Evolutionary conservation across 768 basidiomycete species (phyloP).

Genomic region (Pulveroboletus sp.): DNA sequence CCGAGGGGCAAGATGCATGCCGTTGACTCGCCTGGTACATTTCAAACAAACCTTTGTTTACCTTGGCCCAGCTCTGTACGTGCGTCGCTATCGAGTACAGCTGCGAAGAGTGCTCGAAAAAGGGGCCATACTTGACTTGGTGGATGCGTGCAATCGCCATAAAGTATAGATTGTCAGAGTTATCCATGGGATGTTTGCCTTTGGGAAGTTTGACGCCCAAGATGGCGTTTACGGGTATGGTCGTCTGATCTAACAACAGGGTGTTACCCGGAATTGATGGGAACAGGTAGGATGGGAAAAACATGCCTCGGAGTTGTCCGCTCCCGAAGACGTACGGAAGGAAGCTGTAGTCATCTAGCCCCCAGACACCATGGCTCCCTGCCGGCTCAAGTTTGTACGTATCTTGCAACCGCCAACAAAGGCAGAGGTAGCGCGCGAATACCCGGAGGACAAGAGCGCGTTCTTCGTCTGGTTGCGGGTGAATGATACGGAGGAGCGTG

Average conservation of each 20-base stretch:
- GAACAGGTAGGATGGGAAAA: background rate
- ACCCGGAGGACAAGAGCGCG: slow-evolving; percentile 56
- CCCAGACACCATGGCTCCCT: slow-evolving; percentile 98
- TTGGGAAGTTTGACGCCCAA: slow-evolving; percentile 48
- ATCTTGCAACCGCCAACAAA: slow-evolving; percentile 87
- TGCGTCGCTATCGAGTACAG: slow-evolving; percentile 81
- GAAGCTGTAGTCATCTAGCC: slow-evolving; percentile 88
- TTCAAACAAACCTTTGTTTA: slow-evolving; percentile 86
- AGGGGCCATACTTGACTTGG: slow-evolving; percentile 82
- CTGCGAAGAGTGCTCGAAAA: slow-evolving; percentile 91
- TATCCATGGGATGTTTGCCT: slow-evolving; percentile 19
- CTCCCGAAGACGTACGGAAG: slow-evolving; percentile 90
- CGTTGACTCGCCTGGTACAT: slow-evolving; percentile 79
- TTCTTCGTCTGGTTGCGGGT: slow-evolving; percentile 60
- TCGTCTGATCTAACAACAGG: slow-evolving; percentile 49
- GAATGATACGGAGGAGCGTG: slow-evolving; percentile 64
- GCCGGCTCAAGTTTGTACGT: slow-evolving; percentile 91
- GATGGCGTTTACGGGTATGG: slow-evolving; percentile 62
- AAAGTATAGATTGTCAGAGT: slow-evolving; percentile 72
- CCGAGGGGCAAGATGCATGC: background rate
- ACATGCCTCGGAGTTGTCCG: slow-evolving; percentile 76
- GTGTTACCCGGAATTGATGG: slow-evolving; percentile 2
- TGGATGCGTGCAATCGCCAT: slow-evolving; percentile 75
- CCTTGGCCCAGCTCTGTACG: slow-evolving; percentile 91
- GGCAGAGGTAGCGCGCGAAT: slow-evolving; percentile 72